phyloP scores from a whole-genome alignment of 2,329 filamentous ascomycete species.

The Coniochaeta pulveracea region DNA sequence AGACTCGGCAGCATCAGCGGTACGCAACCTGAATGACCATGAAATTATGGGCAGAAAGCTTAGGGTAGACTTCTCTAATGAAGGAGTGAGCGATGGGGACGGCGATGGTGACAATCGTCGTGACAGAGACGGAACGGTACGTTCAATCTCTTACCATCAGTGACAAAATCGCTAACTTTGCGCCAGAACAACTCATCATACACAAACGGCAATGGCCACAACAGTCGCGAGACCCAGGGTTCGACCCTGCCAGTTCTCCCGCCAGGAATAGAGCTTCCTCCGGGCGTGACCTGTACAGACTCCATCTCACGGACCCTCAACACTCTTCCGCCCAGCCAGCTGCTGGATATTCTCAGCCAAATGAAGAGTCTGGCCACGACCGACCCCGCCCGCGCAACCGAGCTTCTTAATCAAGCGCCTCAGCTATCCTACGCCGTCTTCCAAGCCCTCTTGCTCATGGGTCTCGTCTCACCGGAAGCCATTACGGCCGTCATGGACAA shows the following conservation, averaged over 20 bases:
- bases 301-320: constrained; percentile 86
- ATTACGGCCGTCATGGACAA: constrained; percentile 71
- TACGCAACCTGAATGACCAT: constrained; percentile 89
- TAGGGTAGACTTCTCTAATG: constrained; percentile 91
- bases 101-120: constrained; percentile 24
- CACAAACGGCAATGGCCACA: constrained; percentile 13
- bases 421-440: constrained; percentile 94
- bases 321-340: constrained; percentile 74
- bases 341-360: constrained; percentile 86
- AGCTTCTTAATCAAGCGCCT: constrained; percentile 78
- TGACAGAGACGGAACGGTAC: constrained; percentile 7
- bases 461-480: constrained; percentile 75
- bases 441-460: constrained; percentile 85
- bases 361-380: constrained; percentile 83
- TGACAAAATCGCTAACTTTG: constrained; percentile 1
- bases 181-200: constrained; percentile 8
- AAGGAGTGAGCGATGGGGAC: constrained; percentile 64
- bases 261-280: constrained; percentile 70
- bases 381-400: constrained; percentile 74
- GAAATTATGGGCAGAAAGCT: constrained; percentile 93
- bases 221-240: constrained; percentile 11
- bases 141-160: background rate
- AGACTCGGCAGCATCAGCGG: constrained; percentile 81
- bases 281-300: constrained; percentile 74
- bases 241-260: constrained; percentile 65